phyloP scores from a whole-genome alignment of 75 land plant genomes.

The Pinus taeda region DNA sequence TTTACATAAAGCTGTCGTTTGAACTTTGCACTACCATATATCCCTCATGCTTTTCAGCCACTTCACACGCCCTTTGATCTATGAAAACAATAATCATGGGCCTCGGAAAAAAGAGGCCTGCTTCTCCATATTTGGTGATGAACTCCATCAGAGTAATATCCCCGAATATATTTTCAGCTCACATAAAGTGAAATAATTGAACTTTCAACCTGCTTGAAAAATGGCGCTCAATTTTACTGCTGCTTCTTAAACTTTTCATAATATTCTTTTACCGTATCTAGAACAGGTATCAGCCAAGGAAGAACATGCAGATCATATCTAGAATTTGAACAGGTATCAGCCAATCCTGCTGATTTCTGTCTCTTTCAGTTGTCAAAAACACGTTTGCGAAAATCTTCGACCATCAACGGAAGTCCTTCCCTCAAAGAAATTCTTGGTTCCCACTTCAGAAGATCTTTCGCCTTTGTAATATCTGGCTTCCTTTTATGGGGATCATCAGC shows the following conservation, averaged over 20 bases:
- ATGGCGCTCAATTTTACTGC: neutral
- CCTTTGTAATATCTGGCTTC: constrained; percentile 77
- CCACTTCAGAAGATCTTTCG: constrained; percentile 67
- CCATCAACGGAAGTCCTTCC: constrained; percentile 73
- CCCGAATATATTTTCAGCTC: neutral
- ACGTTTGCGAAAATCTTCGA: constrained; percentile 58
- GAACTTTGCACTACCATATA: too few species aligned
- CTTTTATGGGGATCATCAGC: constrained; percentile 86
- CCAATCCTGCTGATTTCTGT: neutral
- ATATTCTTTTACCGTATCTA: neutral
- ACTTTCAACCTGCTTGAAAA: neutral
- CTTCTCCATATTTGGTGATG: neutral
- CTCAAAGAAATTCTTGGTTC: constrained; percentile 61
- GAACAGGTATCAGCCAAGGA: neutral
- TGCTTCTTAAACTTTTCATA: neutral
- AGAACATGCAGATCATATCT: neutral
- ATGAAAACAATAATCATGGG: too few species aligned
- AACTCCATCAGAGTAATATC: neutral
- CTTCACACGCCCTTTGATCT: too few species aligned
- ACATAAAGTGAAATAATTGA: neutral
- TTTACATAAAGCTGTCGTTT: too few species aligned
- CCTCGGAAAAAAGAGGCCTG: neutral
- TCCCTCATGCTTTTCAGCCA: too few species aligned
- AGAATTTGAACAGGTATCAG: neutral
- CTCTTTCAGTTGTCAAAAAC: constrained; percentile 31